A percentile compares a stretch with the other conserved stretches of the same genome.
phyloP scores from a whole-genome alignment of 805 yeast genomes.

The Saccharomyces mikatae region DNA sequence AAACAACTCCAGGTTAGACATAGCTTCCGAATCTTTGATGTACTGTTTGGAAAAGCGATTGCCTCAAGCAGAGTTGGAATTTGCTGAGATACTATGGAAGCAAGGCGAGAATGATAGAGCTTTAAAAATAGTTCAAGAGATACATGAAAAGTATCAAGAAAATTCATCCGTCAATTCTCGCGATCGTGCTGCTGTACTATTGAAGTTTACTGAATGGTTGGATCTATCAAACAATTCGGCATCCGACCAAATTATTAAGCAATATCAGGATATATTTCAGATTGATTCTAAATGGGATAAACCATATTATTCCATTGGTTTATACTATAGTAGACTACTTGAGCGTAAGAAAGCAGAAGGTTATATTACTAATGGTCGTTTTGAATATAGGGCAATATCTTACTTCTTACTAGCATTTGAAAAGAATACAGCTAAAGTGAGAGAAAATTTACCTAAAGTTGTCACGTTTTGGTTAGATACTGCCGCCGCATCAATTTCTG shows the following conservation, averaged over 20 bases:
- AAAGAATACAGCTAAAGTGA: slow-evolving; percentile 48
- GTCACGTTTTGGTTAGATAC: slow-evolving; percentile 87
- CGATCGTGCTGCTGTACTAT: slow-evolving; percentile 40
- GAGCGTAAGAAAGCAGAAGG: slow-evolving; percentile 51
- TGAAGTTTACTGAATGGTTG: slow-evolving; percentile 82
- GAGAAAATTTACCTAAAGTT: slow-evolving; percentile 84
- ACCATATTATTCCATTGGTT: slow-evolving; percentile 73
- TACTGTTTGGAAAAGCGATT: slow-evolving; percentile 30
- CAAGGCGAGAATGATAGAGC: slow-evolving; percentile 86
- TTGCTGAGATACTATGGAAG: slow-evolving; percentile 78
- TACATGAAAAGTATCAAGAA: slow-evolving; percentile 16
- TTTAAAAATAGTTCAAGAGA: slow-evolving; percentile 46
- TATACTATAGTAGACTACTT: slow-evolving; percentile 66
- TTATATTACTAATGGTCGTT: slow-evolving; percentile 21
- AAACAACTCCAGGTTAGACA: slow-evolving; percentile 56
- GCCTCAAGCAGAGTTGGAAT: slow-evolving; percentile 55
- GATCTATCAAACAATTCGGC: slow-evolving; percentile 79
- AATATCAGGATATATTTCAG: slow-evolving; percentile 53
- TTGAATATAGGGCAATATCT: slow-evolving; percentile 26
- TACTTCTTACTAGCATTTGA: slow-evolving; percentile 27
- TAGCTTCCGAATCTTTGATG: slow-evolving; percentile 64
- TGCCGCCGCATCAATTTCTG: slow-evolving; percentile 30
- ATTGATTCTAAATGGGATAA: slow-evolving; percentile 60
- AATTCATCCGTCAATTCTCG: slow-evolving; percentile 13
- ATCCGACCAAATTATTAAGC: slow-evolving; percentile 60